Conservation (phyloP, 1,284 basidiomycete genomes). For the Ustilago tritici region DNA sequence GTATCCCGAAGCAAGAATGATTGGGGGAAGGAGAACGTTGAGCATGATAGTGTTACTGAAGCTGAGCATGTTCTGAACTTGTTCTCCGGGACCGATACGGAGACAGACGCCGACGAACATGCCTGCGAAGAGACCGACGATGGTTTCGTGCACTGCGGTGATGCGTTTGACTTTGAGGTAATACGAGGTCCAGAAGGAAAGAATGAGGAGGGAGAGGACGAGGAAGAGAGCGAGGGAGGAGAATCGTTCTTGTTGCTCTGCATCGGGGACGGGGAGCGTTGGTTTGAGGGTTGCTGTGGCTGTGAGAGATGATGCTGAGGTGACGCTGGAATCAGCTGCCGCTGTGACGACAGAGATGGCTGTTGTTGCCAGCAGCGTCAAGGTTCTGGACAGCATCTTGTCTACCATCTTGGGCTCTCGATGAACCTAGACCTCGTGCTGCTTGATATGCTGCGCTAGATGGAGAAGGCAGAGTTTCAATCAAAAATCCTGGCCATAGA, state of each 20-base stretch:
- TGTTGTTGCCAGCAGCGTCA: constrained; percentile 8
- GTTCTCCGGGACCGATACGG: constrained; percentile 87
- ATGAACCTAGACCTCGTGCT: background rate
- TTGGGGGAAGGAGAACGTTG: constrained; percentile 95
- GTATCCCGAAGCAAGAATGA: constrained; percentile 97
- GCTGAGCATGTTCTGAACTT: constrained; percentile 96
- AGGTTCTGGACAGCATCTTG: constrained; percentile 15
- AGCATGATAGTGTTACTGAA: constrained; percentile 99
- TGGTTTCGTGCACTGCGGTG: constrained; percentile 93
- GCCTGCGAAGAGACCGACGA: constrained; percentile 91
- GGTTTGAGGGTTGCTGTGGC: constrained; percentile 15
- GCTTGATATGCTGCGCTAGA: background rate
- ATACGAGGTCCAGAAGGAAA: constrained; percentile 95
- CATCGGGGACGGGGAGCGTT: constrained; percentile 42
- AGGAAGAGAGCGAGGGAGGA: constrained; percentile 72
- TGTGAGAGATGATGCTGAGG: constrained; percentile 2
- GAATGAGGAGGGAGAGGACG: constrained; percentile 90
- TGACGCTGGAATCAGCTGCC: constrained; percentile 1
- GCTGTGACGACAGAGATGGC: constrained; percentile 15
- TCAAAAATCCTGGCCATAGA: background rate
- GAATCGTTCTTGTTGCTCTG: constrained; percentile 65
- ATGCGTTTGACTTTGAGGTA: constrained; percentile 97
- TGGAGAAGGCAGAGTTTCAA: background rate
- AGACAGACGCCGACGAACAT: constrained; percentile 95
- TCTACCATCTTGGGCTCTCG: constrained; percentile 11